Evolutionary conservation across 805 yeast genomes (phyloP), one percentile per base, ranked within the genome.

Genomic region (Ogataea siamensis): DNA sequence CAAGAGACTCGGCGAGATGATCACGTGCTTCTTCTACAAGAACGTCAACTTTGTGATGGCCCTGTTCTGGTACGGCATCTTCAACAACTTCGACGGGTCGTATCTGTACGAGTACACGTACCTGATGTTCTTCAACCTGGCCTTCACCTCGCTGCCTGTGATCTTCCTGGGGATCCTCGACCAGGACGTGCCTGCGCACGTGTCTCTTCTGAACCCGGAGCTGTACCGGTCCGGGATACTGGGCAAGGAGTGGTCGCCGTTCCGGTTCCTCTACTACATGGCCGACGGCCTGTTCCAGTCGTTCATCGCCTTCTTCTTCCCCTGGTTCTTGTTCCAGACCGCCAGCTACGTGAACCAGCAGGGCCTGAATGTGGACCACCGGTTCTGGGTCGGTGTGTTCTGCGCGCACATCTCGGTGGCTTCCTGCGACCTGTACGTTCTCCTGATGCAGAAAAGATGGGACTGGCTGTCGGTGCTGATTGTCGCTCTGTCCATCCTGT

Each of bases 61-160:
- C 3, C 68, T 80, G 57, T 83, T 84, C 61, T 84, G 93, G 91
- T 84, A 68, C 56, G 86, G 87, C 37, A 71, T 80, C 27, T 83
- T 67, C 63, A 74, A 67, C 53, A 65, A 77, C 51, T 84, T 79
- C 54, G 93, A 85, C 57, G 88, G 88, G 22, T 72, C 88, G 2
- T 84, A 83, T 54, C 65, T 83, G 55, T 83, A 77, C 51, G 91
- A 84, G 61, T 85, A 76, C 62, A 84, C 94, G 15, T 82, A 74
- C 55, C 70, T 85, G 62, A 80, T 83, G 76, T 75, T 84, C 56
- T 84, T 79, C 70, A 84, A 84, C 58, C 71, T 85, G 67, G 87
- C 87, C 4, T 84, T 84, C 54, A 84, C 93, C 1, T 83, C 93
- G 7, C 61, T 83, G 41, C 91, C 94, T 4, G 84, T 84, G 31